phyloP scores from a whole-genome alignment of 306 rosid genomes.

The Urtica urens region DNA sequence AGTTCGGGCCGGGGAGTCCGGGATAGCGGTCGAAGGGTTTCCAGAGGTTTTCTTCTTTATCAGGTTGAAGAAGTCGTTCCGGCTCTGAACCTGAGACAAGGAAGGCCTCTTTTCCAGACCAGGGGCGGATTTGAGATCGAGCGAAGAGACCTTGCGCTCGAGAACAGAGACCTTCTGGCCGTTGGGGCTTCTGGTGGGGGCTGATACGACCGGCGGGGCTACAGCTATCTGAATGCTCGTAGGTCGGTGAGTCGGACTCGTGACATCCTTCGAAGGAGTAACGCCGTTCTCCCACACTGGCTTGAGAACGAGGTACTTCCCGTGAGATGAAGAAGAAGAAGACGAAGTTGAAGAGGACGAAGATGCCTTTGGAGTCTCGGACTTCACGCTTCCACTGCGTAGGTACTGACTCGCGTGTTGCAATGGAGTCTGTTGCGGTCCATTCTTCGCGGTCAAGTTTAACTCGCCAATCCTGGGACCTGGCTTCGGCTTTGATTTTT shows the following conservation, averaged over 20 bases:
- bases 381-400: conserved; percentile 54
- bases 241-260: conserved; percentile 51
- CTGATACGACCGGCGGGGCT: conserved; percentile 48
- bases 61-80: conserved; percentile 86
- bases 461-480: conserved; percentile 44
- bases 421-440: conserved; percentile 43
- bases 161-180: conserved; percentile 35
- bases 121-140: conserved; percentile 61
- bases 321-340: too few species aligned
- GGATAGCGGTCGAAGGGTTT: conserved; percentile 37
- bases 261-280: conserved; percentile 49
- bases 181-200: conserved; percentile 59
- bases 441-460: conserved; percentile 46
- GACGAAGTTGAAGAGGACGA: too few species aligned
- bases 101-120: conserved; percentile 67
- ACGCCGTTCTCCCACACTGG: conserved; percentile 81
- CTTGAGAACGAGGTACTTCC: conserved; percentile 85
- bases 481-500: conserved; percentile 74
- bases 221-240: conserved; percentile 42
- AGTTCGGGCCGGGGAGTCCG: conserved; percentile 43
- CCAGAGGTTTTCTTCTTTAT: conserved; percentile 60
- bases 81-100: conserved; percentile 78
- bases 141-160: conserved; percentile 51
- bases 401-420: conserved; percentile 41
- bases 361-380: conserved; percentile 57